These are phyloP conservation scores for Fusarium sp. DNA, from an alignment of 2,329 filamentous ascomycete species.

Conservation along the genomic window DNA sequence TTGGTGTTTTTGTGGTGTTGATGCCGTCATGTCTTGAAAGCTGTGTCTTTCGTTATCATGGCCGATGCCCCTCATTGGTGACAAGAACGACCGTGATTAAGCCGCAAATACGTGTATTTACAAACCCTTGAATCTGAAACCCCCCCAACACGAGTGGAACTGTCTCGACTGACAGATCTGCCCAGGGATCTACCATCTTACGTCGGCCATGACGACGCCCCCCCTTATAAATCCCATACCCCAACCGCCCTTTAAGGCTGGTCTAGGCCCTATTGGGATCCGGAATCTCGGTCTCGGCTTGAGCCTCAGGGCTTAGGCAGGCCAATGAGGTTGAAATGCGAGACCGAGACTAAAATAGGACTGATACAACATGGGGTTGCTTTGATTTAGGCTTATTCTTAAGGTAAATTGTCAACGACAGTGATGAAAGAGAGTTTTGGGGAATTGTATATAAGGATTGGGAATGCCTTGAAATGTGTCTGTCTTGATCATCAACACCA, in stretches of 20 bases:
- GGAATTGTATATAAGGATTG: not conserved
- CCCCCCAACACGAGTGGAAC: not conserved
- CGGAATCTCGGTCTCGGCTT: not conserved
- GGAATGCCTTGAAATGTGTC: not conserved
- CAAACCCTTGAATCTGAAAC: not conserved
- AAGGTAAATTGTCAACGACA: not conserved
- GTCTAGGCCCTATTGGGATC: not conserved
- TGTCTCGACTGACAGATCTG: not conserved
- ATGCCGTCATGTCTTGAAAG: not conserved
- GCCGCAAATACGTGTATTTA: not conserved
- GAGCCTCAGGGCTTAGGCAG: not conserved
- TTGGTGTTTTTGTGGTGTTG: not conserved
- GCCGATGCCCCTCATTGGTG: not conserved
- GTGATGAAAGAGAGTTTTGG: not conserved
- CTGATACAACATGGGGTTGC: not conserved
- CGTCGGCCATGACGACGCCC: conserved; percentile 3
- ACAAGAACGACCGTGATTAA: not conserved
- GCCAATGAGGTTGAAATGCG: not conserved
- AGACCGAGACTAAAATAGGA: conserved; percentile 1
- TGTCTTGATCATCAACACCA: not conserved
- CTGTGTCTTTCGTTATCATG: not conserved
- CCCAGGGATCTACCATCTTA: not conserved
- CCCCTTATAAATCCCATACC: not conserved
- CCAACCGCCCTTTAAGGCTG: not conserved
- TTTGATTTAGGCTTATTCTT: conserved; percentile 3